phyloP scores from a whole-genome alignment of 2,329 filamentous ascomycete species.

The Epichloe festucae region DNA sequence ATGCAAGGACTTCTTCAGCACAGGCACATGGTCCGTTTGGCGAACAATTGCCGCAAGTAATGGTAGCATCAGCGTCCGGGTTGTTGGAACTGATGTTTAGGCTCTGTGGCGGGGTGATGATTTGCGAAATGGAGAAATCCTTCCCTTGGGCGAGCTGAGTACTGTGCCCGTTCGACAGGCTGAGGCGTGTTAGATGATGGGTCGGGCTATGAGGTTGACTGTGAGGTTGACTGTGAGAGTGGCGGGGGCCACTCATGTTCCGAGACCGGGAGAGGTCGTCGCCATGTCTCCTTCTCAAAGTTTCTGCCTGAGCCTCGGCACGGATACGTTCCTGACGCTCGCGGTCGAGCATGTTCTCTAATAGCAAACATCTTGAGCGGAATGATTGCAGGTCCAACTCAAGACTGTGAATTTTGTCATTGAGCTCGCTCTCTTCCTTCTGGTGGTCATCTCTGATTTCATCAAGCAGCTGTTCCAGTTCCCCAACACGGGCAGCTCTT shows the following conservation, averaged over 20 bases:
- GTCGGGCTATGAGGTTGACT: slow-evolving; percentile 8
- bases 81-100: slow-evolving; percentile 16
- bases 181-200: slow-evolving; percentile 16
- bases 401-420: slow-evolving; percentile 43
- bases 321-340: slow-evolving; percentile 37
- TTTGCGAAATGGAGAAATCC: slow-evolving; percentile 43
- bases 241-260: slow-evolving; percentile 13
- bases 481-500: slow-evolving; percentile 71
- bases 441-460: slow-evolving; percentile 45
- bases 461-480: slow-evolving; percentile 54
- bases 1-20: slow-evolving; percentile 43
- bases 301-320: slow-evolving; percentile 27
- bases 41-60: slow-evolving; percentile 44
- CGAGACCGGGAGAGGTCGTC: slow-evolving; percentile 17
- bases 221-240: slow-evolving; percentile 10
- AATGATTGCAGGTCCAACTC: slow-evolving; percentile 56
- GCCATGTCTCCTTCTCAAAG: slow-evolving; percentile 18
- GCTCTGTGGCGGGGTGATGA: slow-evolving; percentile 40
- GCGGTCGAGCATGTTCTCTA: slow-evolving; percentile 51
- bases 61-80: slow-evolving; percentile 18
- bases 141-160: slow-evolving; percentile 17
- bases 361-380: slow-evolving; percentile 43
- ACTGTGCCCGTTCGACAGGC: slow-evolving; percentile 14
- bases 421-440: slow-evolving; percentile 42
- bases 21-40: slow-evolving; percentile 42